Conservation (phyloP, 2,329 filamentous ascomycete genomes). For the Teratosphaeria epicoccoides region DNA sequence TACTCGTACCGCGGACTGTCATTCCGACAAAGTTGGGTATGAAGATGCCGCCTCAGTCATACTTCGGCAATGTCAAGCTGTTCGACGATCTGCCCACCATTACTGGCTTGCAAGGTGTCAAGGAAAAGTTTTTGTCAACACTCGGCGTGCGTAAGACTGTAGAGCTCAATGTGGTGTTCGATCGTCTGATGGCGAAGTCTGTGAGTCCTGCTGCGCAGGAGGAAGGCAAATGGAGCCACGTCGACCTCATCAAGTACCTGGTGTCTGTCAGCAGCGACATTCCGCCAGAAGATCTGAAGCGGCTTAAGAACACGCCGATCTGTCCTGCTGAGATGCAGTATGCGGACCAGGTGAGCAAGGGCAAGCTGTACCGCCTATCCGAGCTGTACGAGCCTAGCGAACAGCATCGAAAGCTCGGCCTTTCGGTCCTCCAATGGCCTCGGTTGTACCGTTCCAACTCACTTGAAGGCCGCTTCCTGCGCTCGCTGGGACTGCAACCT, state of each 20-base stretch:
- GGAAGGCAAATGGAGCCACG: slow-evolving; percentile 68
- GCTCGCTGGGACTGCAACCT: slow-evolving; percentile 59
- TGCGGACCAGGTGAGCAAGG: slow-evolving; percentile 26
- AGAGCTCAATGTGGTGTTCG: slow-evolving; percentile 87
- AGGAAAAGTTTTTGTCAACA: slow-evolving; percentile 76
- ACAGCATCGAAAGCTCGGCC: slow-evolving; percentile 53
- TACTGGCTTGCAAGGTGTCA: slow-evolving; percentile 63
- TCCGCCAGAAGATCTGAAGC: slow-evolving; percentile 67
- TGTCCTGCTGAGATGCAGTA: slow-evolving; percentile 60
- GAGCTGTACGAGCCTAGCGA: slow-evolving; percentile 75
- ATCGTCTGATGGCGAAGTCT: slow-evolving; percentile 60
- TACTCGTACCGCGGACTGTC: slow-evolving; percentile 59
- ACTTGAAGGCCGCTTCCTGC: slow-evolving; percentile 64
- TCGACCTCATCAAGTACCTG: slow-evolving; percentile 89
- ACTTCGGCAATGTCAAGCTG: slow-evolving; percentile 85
- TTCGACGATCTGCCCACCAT: slow-evolving; percentile 89
- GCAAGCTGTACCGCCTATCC: slow-evolving; percentile 54
- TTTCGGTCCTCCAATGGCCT: slow-evolving; percentile 78
- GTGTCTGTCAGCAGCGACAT: slow-evolving; percentile 85
- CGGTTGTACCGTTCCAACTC: slow-evolving; percentile 56
- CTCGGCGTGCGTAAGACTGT: slow-evolving; percentile 92
- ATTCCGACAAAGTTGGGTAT: slow-evolving; percentile 89
- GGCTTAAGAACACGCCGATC: slow-evolving; percentile 66
- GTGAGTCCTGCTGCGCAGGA: slow-evolving; percentile 29
- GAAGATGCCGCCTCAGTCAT: slow-evolving; percentile 73